Conservation (phyloP, 2,329 filamentous ascomycete species). For the Pyricularia sp. region DNA sequence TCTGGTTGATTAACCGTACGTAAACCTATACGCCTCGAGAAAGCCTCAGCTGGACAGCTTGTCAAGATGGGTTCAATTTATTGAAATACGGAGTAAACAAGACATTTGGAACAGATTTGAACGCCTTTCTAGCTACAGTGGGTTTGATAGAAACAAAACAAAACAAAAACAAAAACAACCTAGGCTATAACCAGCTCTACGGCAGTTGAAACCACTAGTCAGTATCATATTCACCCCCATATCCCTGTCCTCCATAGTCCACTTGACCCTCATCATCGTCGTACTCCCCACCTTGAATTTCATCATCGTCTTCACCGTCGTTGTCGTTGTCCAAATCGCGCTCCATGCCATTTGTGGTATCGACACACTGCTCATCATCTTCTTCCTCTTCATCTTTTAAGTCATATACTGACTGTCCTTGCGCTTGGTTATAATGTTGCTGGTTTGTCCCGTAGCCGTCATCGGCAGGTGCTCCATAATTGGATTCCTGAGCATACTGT, state of each 20-base stretch:
- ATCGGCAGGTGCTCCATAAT: too few relatives aligned
- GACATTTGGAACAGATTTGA: too few relatives aligned
- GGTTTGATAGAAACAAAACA: background rate
- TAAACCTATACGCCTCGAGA: too few relatives aligned
- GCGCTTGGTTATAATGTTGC: too few relatives aligned
- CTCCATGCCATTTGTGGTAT: background rate
- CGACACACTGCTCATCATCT: background rate
- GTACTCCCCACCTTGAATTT: background rate
- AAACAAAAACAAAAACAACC: background rate
- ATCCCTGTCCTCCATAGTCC: background rate
- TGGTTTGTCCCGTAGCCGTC: too few relatives aligned
- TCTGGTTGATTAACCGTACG: too few relatives aligned
- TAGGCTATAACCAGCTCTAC: background rate
- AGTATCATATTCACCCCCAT: background rate
- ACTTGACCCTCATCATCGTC: background rate
- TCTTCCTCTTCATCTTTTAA: background rate
- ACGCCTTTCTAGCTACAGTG: too few relatives aligned
- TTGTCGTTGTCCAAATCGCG: background rate
- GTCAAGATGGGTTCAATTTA: too few relatives aligned
- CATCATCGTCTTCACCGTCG: background rate
- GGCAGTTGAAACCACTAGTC: background rate
- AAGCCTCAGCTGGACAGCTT: too few relatives aligned
- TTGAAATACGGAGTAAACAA: too few relatives aligned
- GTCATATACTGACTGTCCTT: background rate
- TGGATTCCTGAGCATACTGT: too few relatives aligned